phyloP scores from a whole-genome alignment of 495 filamentous ascomycete species.

The Penicillium ucsense region DNA sequence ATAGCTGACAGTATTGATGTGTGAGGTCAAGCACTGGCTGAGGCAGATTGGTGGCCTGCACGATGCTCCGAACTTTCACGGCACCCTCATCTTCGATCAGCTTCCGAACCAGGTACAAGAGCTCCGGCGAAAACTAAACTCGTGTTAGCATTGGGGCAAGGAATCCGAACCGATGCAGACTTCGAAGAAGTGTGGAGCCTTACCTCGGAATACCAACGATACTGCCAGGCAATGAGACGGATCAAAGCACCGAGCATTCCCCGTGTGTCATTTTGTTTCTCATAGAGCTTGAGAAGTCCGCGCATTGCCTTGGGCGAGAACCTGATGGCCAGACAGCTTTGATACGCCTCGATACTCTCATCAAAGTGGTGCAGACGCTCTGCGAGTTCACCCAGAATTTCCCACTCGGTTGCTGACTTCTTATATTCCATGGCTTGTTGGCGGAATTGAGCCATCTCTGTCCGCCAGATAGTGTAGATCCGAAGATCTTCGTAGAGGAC shows the following conservation, averaged over 20 bases:
- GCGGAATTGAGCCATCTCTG: constrained; percentile 87
- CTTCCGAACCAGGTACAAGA: constrained; percentile 76
- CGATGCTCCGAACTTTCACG: constrained; percentile 92
- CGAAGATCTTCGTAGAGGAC: constrained; percentile 95
- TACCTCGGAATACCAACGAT: constrained; percentile 95
- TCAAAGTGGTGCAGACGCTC: constrained; percentile 82
- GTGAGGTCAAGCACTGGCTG: constrained; percentile 90
- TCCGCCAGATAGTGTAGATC: constrained; percentile 98
- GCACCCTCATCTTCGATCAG: constrained; percentile 96
- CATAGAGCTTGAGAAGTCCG: constrained; percentile 70
- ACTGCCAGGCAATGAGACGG: constrained; percentile 90
- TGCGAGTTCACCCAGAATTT: constrained; percentile 89
- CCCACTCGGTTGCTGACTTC: constrained; percentile 95
- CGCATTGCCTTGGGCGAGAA: constrained; percentile 87
- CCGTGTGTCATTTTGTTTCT: constrained; percentile 61
- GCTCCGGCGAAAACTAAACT: constrained; percentile 75
- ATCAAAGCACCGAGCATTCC: constrained; percentile 74
- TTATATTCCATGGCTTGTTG: constrained; percentile 87
- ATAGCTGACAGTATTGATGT: constrained; percentile 90
- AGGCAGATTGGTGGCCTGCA: constrained; percentile 88
- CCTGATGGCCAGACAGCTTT: constrained; percentile 65
- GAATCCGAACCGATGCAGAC: neutral
- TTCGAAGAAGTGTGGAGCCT: constrained; percentile 5
- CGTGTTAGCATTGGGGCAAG: neutral
- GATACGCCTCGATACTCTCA: constrained; percentile 87